phyloP scores from a whole-genome alignment of 495 filamentous ascomycete genomes.

The Penicillium cosmopolitanum region DNA sequence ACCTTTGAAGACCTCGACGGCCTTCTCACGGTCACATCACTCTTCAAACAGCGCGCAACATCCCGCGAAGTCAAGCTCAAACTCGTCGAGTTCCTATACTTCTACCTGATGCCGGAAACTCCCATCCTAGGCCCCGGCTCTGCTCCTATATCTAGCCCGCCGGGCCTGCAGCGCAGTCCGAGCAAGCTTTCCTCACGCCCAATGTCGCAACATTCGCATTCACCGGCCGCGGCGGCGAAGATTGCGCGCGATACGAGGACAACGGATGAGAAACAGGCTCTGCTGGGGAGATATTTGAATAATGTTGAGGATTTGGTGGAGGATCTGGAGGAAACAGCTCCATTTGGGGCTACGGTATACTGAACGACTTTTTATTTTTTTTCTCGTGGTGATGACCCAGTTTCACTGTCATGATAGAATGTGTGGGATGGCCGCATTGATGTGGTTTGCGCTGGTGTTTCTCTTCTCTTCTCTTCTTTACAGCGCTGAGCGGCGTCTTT shows the following conservation, averaged over 20 bases:
- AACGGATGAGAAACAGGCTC: conserved; percentile 84
- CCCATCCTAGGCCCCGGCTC: conserved; percentile 47
- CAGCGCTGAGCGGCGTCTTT: background rate
- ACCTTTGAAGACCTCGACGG: conserved; percentile 94
- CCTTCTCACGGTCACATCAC: conserved; percentile 85
- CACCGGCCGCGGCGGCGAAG: conserved; percentile 37
- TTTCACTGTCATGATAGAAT: conserved; percentile 21
- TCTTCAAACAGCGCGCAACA: conserved; percentile 85
- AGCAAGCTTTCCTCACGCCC: conserved; percentile 62
- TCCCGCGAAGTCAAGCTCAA: conserved; percentile 88
- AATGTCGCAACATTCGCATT: conserved; percentile 42
- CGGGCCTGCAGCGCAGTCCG: conserved; percentile 68
- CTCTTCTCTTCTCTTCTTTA: conserved; percentile 22
- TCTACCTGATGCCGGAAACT: conserved; percentile 94
- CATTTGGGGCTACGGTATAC: conserved; percentile 51
- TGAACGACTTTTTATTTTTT: conserved; percentile 23
- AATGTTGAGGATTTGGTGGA: conserved; percentile 92
- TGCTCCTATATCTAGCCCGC: conserved; percentile 25
- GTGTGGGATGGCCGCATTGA: conserved; percentile 18
- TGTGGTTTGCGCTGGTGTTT: conserved; percentile 25
- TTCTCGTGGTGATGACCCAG: conserved; percentile 17
- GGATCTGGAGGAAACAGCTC: conserved; percentile 79
- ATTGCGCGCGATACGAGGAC: conserved; percentile 60
- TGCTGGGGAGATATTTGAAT: conserved; percentile 79
- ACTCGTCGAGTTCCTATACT: conserved; percentile 93